Evolutionary conservation across 2,329 filamentous ascomycete species (phyloP), one percentile per base, ranked within the genome.

Genomic region (Cucurbitaria berberidis): DNA sequence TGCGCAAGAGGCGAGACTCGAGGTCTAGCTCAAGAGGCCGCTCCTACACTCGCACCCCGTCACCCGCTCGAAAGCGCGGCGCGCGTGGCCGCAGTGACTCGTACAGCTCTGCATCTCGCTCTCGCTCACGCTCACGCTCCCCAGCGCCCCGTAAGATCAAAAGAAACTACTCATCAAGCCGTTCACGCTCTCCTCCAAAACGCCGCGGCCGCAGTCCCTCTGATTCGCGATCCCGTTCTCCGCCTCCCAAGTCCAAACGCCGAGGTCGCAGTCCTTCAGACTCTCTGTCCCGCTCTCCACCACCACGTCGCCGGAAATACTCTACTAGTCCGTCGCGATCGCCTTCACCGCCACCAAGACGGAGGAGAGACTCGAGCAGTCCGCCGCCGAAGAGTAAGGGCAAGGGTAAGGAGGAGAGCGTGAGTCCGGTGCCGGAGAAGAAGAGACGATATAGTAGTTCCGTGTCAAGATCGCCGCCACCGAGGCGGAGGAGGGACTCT

Each of bases 31-130:
- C 70, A 2, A 44, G 68, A 40, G 68, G 66, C 8, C 58, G 70
- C 9, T 71, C 68, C 1, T 70, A 70, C 57, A 64, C 66, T 5
- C 63, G 68, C 45, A 70, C 66, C 48, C 55, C 62, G 13, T 66
- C 68, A n/a, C 66, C 62, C 30, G 59, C 57, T 39, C 68, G 62
- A 15, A 62, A 55, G 41, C 63, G 63, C 46, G 52, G 45, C 19
- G 30, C 30, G 3, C 67, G 66, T 32, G 56, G 55, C 16, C 52
- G 62, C 13, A 66, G 62, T 27, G 54, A 47, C 22, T 67, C 60
- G 11, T 69, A 59, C 45, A 41, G 39, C 3, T 7, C 35, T 21
- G 35, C 35, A 21, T 38, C 35, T 22, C 44, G 53, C 15, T 64
- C 61, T 1, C 59, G 47, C 4, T 68, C 66, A 0, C 64, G 61